Conservation (phyloP, 768 basidiomycete genomes). For the Rhizopogon roseolus region DNA sequence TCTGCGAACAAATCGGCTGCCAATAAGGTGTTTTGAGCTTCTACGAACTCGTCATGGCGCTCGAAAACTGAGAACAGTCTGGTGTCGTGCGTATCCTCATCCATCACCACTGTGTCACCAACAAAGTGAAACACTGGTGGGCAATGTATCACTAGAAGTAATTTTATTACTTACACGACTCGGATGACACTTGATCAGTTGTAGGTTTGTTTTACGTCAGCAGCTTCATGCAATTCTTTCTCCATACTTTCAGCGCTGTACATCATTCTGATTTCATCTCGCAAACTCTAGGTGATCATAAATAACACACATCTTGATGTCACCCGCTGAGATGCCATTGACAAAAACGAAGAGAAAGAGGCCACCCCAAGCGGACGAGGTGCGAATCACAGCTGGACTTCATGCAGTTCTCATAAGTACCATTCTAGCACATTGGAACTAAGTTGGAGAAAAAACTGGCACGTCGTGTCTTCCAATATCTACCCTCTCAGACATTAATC, state of each 20-base stretch:
- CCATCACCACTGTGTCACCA: slow-evolving; percentile 21
- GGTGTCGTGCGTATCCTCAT: slow-evolving; percentile 37
- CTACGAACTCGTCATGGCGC: slow-evolving; percentile 53
- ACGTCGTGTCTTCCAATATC: slow-evolving; percentile 20
- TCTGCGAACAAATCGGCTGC: slow-evolving; percentile 38
- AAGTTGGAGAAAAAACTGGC: slow-evolving; percentile 55
- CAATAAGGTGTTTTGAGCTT: slow-evolving; percentile 48
- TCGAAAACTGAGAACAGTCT: slow-evolving; percentile 56
- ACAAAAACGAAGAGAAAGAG: slow-evolving; percentile 41
- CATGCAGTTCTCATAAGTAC: slow-evolving; percentile 2
- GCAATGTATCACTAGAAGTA: not conserved
- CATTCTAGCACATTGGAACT: slow-evolving; percentile 22
- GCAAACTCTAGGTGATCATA: not conserved
- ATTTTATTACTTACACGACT: not conserved
- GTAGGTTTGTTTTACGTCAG: not conserved
- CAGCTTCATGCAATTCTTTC: not conserved
- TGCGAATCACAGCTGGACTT: slow-evolving; percentile 6
- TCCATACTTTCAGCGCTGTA: not conserved
- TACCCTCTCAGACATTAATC: slow-evolving; percentile 6
- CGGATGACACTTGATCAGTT: slow-evolving; percentile 8
- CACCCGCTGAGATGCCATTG: not conserved
- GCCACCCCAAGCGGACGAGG: slow-evolving; percentile 28
- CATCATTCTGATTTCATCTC: not conserved
- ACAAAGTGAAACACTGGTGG: not conserved
- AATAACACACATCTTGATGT: not conserved